Percentiles rank a stretch among this genome's conserved stretches.
Conservation (phyloP, 2,329 filamentous ascomycete genomes). For the Monilinia aucupariae region DNA sequence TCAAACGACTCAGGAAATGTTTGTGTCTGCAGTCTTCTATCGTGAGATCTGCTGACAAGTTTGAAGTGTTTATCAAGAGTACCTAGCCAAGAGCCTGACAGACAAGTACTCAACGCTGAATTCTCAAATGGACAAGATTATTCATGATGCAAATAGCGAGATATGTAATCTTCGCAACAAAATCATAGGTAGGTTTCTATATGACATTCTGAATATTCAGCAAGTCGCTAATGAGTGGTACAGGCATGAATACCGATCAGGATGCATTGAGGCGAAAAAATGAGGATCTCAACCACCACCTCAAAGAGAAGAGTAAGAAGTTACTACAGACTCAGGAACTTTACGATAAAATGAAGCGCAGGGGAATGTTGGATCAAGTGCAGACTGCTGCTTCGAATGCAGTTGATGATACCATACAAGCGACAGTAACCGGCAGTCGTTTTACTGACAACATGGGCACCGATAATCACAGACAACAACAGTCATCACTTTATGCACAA, state of each 20-base stretch:
- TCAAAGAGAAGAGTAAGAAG: slow-evolving; percentile 65
- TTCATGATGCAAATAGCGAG: slow-evolving; percentile 69
- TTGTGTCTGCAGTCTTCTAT: slow-evolving; percentile 26
- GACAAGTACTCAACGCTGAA: slow-evolving; percentile 65
- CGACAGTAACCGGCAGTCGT: slow-evolving; percentile 27
- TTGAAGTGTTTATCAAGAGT: slow-evolving; percentile 68
- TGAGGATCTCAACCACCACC: slow-evolving; percentile 60
- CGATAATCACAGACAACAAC: slow-evolving; percentile 19
- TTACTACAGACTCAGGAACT: slow-evolving; percentile 63
- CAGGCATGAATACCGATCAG: slow-evolving; percentile 56
- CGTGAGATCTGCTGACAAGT: slow-evolving; percentile 29
- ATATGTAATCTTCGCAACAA: slow-evolving; percentile 62
- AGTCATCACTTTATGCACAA: slow-evolving; percentile 20
- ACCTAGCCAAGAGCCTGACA: slow-evolving; percentile 62
- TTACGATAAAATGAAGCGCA: slow-evolving; percentile 55
- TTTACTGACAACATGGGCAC: slow-evolving; percentile 27
- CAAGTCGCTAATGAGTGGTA: slow-evolving; percentile 15
- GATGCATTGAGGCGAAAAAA: slow-evolving; percentile 63
- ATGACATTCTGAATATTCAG: not conserved
- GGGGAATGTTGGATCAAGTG: slow-evolving; percentile 49
- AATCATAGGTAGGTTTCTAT: slow-evolving; percentile 51
- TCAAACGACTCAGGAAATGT: slow-evolving; percentile 81
- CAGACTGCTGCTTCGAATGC: slow-evolving; percentile 49
- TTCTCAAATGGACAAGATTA: slow-evolving; percentile 63
- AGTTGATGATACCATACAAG: slow-evolving; percentile 40